Evolutionary conservation across 2,329 filamentous ascomycete species (phyloP), one percentile per base, ranked within the genome.

Genomic region (Hypoxylon sp.): DNA sequence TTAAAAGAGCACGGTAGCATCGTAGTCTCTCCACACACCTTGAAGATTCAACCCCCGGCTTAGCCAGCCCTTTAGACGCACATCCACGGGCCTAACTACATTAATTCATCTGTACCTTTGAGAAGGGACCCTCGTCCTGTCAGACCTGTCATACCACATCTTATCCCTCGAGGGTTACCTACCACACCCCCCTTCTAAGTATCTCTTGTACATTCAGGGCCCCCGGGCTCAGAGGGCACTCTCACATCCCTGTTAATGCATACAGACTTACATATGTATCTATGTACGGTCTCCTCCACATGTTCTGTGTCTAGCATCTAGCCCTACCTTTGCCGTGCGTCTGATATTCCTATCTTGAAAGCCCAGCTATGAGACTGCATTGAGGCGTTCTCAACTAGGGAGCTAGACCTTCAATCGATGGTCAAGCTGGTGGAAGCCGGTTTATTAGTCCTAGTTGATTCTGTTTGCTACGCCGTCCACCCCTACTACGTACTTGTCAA

Each of bases 231-330:
- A 64, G 71, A 66, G 66, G 73, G 68, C 71, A 73, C 70, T 70
- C 67, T 67, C 72, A 67, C 58, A 78, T 75, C 79, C 78, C 73
- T 79, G 77, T 72, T 74, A 67, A 70, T 77, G 78, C 74, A 78
- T 78, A 75, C 73, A 77, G 71, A 75, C 73, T 73, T 77, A 75
- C 76, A 78, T 78, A 79, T 78, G 77, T 78, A 79, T 70, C 72
- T 72, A 70, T 69, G 73, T 75, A 76, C 70, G 64, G 70, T 68
- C 63, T 73, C 75, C 73, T 76, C 75, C 73, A 75, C 74, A 76
- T 73, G 72, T 70, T 64, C 73, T 73, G 68, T 70, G 69, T 69
- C 71, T 69, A 71, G 68, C 70, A 65, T 73, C 71, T 70, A 67
- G 71, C 65, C 67, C 69, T 72, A 69, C 67, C 70, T 72, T 72